phyloP scores from a whole-genome alignment of 768 basidiomycete species.

The Hygrocybe coccinea region DNA sequence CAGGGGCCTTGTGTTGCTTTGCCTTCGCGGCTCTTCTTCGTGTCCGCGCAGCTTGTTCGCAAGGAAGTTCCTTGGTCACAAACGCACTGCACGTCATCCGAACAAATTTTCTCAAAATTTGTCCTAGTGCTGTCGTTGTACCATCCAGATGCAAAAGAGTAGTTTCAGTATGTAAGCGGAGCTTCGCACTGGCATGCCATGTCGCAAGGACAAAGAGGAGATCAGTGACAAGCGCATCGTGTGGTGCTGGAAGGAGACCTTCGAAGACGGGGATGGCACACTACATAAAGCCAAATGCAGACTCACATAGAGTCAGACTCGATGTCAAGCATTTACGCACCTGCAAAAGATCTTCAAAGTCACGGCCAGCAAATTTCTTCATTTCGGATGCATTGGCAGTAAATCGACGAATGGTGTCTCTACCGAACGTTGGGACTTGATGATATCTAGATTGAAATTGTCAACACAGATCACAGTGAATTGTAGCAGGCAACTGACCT shows the following conservation, averaged over 20 bases:
- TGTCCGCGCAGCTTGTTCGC: slow-evolving; percentile 30
- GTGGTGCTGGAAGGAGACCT: slow-evolving; percentile 22
- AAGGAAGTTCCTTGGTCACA: slow-evolving; percentile 24
- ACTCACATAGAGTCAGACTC: neutral
- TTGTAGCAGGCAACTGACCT: slow-evolving; percentile 12
- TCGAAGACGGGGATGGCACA: slow-evolving; percentile 33
- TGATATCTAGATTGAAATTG: slow-evolving; percentile 18
- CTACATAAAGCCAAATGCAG: slow-evolving; percentile 16
- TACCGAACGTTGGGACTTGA: slow-evolving; percentile 25
- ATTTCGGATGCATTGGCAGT: slow-evolving; percentile 32
- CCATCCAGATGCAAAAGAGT: slow-evolving; percentile 23
- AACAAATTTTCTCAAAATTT: slow-evolving; percentile 25
- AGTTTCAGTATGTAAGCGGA: slow-evolving; percentile 25
- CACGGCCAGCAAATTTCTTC: slow-evolving; percentile 32
- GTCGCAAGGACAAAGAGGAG: slow-evolving; percentile 26
- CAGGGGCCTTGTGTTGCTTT: no score
- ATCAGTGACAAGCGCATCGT: slow-evolving; percentile 21
- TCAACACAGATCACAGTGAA: neutral
- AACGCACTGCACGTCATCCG: slow-evolving; percentile 19
- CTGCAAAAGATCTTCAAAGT: slow-evolving; percentile 37
- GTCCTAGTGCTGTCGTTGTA: slow-evolving; percentile 22
- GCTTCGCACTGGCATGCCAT: slow-evolving; percentile 29
- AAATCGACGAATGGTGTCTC: slow-evolving; percentile 34
- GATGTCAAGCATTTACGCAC: slow-evolving; percentile 17
- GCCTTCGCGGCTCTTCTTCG: slow-evolving; percentile 8